These are phyloP conservation scores for Chytriomyces sp. DNA, from an alignment of 192 early-diverging fungal genomes.

Conservation along the genomic window DNA sequence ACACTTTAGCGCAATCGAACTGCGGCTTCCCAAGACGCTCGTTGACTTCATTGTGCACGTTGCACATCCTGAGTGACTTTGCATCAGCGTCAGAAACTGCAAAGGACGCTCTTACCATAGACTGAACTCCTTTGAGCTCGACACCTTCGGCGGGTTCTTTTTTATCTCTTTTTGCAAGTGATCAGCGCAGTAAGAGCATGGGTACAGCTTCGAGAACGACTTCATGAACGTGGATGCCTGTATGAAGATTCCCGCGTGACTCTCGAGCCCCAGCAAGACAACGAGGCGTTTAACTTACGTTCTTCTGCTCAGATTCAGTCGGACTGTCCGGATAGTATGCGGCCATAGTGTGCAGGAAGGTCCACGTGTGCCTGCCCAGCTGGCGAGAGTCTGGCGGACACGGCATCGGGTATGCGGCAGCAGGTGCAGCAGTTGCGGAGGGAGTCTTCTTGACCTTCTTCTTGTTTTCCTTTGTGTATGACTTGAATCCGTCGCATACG, in stretches of 20 bases:
- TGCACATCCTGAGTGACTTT: constrained; percentile 63
- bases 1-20: constrained; percentile 94
- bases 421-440: neutral
- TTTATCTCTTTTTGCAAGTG: constrained; percentile 82
- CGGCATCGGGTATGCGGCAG: neutral
- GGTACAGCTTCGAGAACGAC: constrained; percentile 87
- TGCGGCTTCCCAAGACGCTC: constrained; percentile 79
- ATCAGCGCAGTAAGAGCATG: constrained; percentile 86
- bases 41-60: constrained; percentile 96
- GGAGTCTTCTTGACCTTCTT: constrained; percentile 18
- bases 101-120: constrained; percentile 64
- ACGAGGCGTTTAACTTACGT: constrained; percentile 57
- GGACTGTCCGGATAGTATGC: constrained; percentile 93
- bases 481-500: constrained; percentile 37
- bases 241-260: neutral
- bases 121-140: constrained; percentile 67
- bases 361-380: constrained; percentile 94
- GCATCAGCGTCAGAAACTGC: neutral
- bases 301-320: constrained; percentile 67
- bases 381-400: constrained; percentile 84
- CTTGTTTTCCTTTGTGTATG: constrained; percentile 18
- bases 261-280: no score
- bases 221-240: constrained; percentile 30
- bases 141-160: constrained; percentile 76
- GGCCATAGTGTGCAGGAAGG: constrained; percentile 95